Evolutionary conservation across 2,329 filamentous ascomycete genomes (phyloP).

Genomic region (Aspergillus fischeri): DNA sequence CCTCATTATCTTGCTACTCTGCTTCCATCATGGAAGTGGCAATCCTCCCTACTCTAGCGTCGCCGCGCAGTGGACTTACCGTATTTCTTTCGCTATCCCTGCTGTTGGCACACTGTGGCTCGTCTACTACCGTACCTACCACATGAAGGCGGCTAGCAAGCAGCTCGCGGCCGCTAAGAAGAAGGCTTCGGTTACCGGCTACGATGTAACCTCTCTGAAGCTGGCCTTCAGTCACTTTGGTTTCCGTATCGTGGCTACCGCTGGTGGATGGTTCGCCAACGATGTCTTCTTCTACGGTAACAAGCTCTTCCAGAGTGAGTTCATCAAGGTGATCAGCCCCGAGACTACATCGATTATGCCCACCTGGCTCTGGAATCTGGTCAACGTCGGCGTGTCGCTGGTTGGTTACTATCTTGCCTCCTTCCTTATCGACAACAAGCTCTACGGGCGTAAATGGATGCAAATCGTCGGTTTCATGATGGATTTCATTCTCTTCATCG

Average conservation of each 20-base stretch:
- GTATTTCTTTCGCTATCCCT: constrained; percentile 85
- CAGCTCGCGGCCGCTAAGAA: constrained; percentile 79
- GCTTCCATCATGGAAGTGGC: constrained; percentile 78
- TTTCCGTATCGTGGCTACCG: constrained; percentile 78
- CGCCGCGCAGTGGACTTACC: constrained; percentile 86
- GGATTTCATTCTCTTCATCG: constrained; percentile 88
- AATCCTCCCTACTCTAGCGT: constrained; percentile 71
- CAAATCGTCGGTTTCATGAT: constrained; percentile 90
- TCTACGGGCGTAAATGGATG: constrained; percentile 95
- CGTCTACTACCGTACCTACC: constrained; percentile 91
- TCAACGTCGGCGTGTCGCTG: constrained; percentile 84
- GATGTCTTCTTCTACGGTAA: constrained; percentile 99
- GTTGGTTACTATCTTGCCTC: constrained; percentile 86
- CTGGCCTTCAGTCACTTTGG: constrained; percentile 80
- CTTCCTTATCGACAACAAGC: constrained; percentile 89
- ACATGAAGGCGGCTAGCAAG: constrained; percentile 85
- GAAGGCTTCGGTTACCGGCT: constrained; percentile 82
- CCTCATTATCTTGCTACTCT: constrained; percentile 78
- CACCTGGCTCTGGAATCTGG: constrained; percentile 85
- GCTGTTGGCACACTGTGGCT: constrained; percentile 90
- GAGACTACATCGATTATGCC: constrained; percentile 70
- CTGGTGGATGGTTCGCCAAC: constrained; percentile 90
- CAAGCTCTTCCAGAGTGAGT: constrained; percentile 92
- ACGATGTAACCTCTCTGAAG: constrained; percentile 78
- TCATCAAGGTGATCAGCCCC: constrained; percentile 76